Evolutionary conservation across 2,329 filamentous ascomycete species (phyloP), one percentile per base, ranked within the genome.

Genomic region (Aspergillus sp.): DNA sequence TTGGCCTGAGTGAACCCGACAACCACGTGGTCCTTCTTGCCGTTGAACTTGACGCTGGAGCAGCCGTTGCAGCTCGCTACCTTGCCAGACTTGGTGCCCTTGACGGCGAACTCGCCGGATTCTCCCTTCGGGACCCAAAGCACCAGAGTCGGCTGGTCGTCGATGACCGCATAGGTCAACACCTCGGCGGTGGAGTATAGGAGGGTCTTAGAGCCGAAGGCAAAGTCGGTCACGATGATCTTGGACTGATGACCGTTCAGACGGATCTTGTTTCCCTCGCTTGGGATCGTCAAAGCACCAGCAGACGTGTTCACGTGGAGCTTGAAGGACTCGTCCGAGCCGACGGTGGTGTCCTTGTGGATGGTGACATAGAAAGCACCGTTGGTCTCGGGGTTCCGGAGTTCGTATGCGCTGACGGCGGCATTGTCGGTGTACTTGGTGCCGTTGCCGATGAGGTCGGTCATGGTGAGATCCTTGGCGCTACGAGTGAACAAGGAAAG

Each of bases 231-330:
- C 0, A 85, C 82, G 3, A 87, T 70, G 16, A 88, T 83, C 76
- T 88, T 87, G 7, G 85, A 82, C 57, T 87, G 83, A 42, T 86
- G 83, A 1, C 86, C 86, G 57, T 87, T 81, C 46, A 89, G 77
- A 6, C 81, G 75, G 49, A 87, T 80, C 0, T 71, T 68, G 0
- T 76, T 76, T 11, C 10, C 7, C 2, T 75, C 78, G 50, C 81
- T 80, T 1, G 86, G 85, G 14, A 88, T 77, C 0, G 79, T 82
- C 9, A 87, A 61, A 5, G 77, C 71, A 1, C 86, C 86, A 16
- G 75, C 75, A 0, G 85, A 86, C 0, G 86, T 88, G 49, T 80
- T 81, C 9, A 87, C 78, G 4, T 79, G 74, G 6, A 88, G 71
- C 50, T 80, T 81, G 72, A 87, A 87, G 0, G 76, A 73, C 56